Percentiles rank a stretch among this genome's conserved stretches.
Conservation (phyloP, 305 asterid species). For the Caryopteris hybrid region DNA sequence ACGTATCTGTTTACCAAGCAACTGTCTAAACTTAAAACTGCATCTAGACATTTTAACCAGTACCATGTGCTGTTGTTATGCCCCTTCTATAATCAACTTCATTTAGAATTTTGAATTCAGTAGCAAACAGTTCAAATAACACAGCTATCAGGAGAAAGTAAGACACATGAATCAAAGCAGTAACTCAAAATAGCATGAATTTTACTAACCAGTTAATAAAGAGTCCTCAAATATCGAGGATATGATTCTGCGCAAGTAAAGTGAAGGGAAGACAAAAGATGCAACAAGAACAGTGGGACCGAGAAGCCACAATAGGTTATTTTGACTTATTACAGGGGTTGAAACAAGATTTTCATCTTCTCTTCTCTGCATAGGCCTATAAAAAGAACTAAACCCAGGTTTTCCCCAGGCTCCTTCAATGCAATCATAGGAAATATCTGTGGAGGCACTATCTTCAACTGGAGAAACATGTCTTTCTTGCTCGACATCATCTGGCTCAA, state of each 20-base stretch:
- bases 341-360: constrained; percentile 37
- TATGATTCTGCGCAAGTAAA: constrained; percentile 79
- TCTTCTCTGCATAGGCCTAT: constrained; percentile 31
- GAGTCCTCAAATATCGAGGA: constrained; percentile 91
- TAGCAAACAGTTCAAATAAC: too few species aligned
- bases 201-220: constrained; percentile 70
- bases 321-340: constrained; percentile 34
- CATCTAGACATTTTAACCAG: too few species aligned
- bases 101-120: too few species aligned
- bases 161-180: not conserved
- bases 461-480: constrained; percentile 37
- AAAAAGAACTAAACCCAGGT: constrained; percentile 85
- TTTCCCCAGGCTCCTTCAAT: constrained; percentile 59
- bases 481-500: constrained; percentile 35
- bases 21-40: too few species aligned
- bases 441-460: constrained; percentile 38
- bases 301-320: constrained; percentile 61
- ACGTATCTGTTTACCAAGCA: too few species aligned
- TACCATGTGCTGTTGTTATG: too few species aligned
- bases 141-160: not conserved
- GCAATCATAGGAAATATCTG: constrained; percentile 24
- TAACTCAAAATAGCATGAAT: constrained; percentile 12
- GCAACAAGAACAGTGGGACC: constrained; percentile 89
- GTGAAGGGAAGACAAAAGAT: constrained; percentile 88
- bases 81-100: too few species aligned